A percentile compares a stretch with the other conserved stretches of the same genome.
Conservation (phyloP, 2,329 filamentous ascomycete species). For the Trichoderma simmonsii region DNA sequence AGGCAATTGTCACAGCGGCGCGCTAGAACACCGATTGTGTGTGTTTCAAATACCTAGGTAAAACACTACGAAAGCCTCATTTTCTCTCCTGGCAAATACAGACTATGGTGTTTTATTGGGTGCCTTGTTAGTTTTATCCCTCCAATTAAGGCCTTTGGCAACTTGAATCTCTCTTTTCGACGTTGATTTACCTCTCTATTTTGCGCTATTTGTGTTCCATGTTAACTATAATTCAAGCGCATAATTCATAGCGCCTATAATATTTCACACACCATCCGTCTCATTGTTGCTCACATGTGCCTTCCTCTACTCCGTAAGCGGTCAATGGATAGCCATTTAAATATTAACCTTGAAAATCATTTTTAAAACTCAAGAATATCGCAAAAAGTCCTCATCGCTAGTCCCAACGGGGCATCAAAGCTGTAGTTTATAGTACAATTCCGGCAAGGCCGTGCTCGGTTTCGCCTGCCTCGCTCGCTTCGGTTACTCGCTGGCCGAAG, state of each 20-base stretch:
- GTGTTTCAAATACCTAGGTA: background rate
- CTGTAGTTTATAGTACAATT: background rate
- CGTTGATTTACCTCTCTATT: background rate
- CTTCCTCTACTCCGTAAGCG: background rate
- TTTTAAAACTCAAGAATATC: background rate
- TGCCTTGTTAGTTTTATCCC: background rate
- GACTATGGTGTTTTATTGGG: background rate
- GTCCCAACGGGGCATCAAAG: background rate
- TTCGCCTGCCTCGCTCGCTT: constrained; percentile 4
- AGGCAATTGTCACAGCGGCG: background rate
- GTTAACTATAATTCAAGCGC: background rate
- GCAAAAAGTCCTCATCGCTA: background rate
- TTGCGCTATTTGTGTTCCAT: background rate
- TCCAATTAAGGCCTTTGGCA: background rate
- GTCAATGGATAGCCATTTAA: background rate
- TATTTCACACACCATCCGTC: background rate
- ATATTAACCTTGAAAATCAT: background rate
- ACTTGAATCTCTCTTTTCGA: background rate
- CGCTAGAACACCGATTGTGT: background rate
- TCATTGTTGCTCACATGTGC: background rate
- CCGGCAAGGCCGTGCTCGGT: background rate
- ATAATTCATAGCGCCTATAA: background rate
- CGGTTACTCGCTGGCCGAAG: background rate
- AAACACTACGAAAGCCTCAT: background rate
- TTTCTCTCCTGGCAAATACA: background rate